Evolutionary conservation across 2,329 filamentous ascomycete genomes (phyloP).

Genomic region (Xenosphaeropsis pyriputrescens): DNA sequence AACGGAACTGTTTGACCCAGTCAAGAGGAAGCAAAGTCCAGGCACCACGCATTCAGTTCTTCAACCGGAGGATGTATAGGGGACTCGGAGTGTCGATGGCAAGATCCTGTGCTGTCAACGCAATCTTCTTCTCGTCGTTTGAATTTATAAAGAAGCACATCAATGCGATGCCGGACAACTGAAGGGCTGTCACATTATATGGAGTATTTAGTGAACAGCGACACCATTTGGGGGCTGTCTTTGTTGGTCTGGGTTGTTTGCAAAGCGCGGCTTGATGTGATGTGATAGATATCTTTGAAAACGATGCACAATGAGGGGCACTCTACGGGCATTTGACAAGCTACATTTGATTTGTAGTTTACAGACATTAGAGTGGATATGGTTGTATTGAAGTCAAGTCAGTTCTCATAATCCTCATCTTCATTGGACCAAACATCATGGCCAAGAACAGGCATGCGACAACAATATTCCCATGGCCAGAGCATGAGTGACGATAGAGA

Average conservation of each 20-base stretch:
- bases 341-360: too few relatives aligned
- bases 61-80: constrained; percentile 66
- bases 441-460: too few relatives aligned
- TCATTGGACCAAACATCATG: too few relatives aligned
- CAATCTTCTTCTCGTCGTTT: constrained; percentile 81
- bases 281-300: background rate
- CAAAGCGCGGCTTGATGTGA: too few relatives aligned
- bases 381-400: too few relatives aligned
- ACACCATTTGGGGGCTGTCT: background rate
- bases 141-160: constrained; percentile 58
- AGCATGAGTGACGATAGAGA: too few relatives aligned
- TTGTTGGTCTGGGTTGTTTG: background rate
- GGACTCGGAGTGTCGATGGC: constrained; percentile 73
- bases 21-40: constrained; percentile 48
- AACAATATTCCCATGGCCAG: too few relatives aligned
- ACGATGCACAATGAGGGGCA: too few relatives aligned
- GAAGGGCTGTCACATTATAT: too few relatives aligned
- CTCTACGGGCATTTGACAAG: too few relatives aligned
- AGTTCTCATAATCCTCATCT: too few relatives aligned
- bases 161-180: constrained; percentile 16
- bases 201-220: background rate
- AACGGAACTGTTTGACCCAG: constrained; percentile 63
- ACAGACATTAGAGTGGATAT: too few relatives aligned
- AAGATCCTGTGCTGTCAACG: constrained; percentile 66
- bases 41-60: constrained; percentile 61